A percentile compares a stretch with the other conserved stretches of the same genome.
Conservation (phyloP, 805 yeast species). For the Monosporozyma servazzii region DNA sequence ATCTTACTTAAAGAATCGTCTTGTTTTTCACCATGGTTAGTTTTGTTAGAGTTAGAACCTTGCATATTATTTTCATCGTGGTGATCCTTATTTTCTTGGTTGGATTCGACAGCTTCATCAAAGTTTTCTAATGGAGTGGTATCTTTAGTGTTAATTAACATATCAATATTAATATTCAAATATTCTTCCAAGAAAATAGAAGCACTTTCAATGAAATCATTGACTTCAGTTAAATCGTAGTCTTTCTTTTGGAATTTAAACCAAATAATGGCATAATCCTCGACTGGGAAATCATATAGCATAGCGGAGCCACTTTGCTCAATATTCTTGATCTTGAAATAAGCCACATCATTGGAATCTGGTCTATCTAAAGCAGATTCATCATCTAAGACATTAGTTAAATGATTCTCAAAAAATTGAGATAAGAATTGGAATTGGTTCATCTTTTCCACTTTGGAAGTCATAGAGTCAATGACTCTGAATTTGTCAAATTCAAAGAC, state of each 20-base stretch:
- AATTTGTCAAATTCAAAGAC: constrained; percentile 18
- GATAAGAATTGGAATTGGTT: constrained; percentile 14
- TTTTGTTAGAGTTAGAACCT: not conserved
- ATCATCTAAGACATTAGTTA: constrained; percentile 9
- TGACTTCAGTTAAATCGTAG: constrained; percentile 19
- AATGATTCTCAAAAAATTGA: constrained; percentile 11
- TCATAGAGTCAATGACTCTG: constrained; percentile 10
- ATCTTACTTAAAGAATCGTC: constrained; percentile 21
- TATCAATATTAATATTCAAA: constrained; percentile 12
- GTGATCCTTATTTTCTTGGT: not conserved
- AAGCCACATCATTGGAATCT: not conserved
- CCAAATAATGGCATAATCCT: constrained; percentile 15
- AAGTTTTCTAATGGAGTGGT: constrained; percentile 3
- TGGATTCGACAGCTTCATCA: constrained; percentile 1
- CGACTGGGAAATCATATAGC: constrained; percentile 13
- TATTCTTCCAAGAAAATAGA: constrained; percentile 19
- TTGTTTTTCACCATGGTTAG: constrained; percentile 12
- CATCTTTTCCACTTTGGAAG: constrained; percentile 2
- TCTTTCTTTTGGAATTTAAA: constrained; percentile 16
- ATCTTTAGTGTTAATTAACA: constrained; percentile 15
- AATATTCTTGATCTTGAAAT: constrained; percentile 8
- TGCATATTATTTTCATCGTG: not conserved
- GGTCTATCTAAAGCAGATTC: constrained; percentile 3
- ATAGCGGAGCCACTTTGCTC: constrained; percentile 16
- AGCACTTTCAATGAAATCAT: constrained; percentile 22